These are phyloP conservation scores for Trypanosoma platydactyli DNA, from an alignment of 208 protist genomes.

Conservation along the genomic window DNA sequence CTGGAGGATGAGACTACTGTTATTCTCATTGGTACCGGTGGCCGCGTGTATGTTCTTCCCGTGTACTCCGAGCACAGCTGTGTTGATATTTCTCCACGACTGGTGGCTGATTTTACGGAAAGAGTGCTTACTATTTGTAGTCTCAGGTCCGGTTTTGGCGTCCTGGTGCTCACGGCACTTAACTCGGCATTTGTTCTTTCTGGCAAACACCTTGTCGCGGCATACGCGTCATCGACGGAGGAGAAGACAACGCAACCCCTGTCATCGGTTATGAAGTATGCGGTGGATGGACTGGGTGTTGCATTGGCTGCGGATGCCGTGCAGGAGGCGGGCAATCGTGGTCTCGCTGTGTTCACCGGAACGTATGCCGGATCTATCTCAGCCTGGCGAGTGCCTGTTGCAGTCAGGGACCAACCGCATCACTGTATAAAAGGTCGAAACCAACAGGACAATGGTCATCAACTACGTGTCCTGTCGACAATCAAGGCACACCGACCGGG, in stretches of 20 bases:
- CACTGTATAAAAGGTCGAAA: too few species aligned
- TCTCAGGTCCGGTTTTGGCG: conserved; percentile 5
- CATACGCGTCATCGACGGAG: not conserved
- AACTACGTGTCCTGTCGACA: conserved; percentile 12
- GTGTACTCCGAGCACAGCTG: not conserved
- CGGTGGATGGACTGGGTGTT: conserved; percentile 32
- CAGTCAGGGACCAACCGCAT: not conserved
- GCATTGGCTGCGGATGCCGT: conserved; percentile 49
- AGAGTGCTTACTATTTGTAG: conserved; percentile 17
- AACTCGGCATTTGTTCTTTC: conserved; percentile 14
- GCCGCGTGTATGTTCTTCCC: conserved; percentile 11
- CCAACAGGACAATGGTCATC: not conserved
- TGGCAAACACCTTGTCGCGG: not conserved
- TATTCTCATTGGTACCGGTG: conserved; percentile 24
- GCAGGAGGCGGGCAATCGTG: conserved; percentile 8
- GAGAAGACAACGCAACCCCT: not conserved
- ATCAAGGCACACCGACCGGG: conserved; percentile 47
- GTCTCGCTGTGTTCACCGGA: conserved; percentile 38
- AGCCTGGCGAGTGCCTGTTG: conserved; percentile 33
- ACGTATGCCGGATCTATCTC: conserved; percentile 62
- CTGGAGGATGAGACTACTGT: not conserved
- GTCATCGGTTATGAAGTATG: not conserved
- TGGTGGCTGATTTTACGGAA: not conserved
- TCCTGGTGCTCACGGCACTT: conserved; percentile 13
- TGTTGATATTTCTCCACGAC: not conserved